These are phyloP conservation scores for Gracilaria gracilis DNA, from an alignment of 23 red algal species.

Conservation along the genomic window DNA sequence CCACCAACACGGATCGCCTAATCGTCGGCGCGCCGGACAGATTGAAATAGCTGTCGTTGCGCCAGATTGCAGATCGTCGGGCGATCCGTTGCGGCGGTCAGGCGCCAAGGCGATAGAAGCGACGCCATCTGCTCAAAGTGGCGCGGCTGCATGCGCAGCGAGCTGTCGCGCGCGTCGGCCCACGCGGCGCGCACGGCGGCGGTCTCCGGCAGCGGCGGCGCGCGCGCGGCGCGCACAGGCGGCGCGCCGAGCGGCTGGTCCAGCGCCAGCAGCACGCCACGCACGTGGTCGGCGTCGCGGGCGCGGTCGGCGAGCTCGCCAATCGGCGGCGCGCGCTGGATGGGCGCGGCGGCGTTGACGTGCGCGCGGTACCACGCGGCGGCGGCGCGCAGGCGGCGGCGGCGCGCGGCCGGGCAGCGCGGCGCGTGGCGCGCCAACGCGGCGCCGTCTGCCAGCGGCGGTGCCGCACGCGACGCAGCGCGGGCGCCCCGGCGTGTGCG, in stretches of 20 bases:
- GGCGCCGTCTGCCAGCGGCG: not conserved
- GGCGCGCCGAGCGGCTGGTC: not conserved
- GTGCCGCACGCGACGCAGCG: conserved; percentile 15
- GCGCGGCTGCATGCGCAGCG: conserved; percentile 27
- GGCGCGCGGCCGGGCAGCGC: conserved; percentile 15
- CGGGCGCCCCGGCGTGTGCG: conserved; percentile 6
- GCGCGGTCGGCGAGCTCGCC: no score
- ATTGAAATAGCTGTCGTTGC: not conserved
- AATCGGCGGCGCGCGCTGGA: not conserved
- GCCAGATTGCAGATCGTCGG: no score
- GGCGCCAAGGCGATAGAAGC: not conserved
- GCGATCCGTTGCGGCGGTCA: not conserved
- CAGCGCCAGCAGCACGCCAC: not conserved
- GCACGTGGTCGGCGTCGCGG: not conserved
- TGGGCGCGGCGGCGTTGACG: not conserved
- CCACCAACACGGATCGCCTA: not conserved
- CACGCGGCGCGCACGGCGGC: not conserved
- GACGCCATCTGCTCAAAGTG: conserved; percentile 41
- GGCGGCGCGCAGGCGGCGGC: not conserved
- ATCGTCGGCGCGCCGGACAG: not conserved
- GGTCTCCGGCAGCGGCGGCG: not conserved
- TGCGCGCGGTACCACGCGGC: not conserved
- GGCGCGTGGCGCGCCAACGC: not conserved
- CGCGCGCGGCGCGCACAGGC: not conserved
- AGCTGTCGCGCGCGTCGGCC: conserved; percentile 37